Base-by-base conservation (phyloP, 2,329 filamentous ascomycete genomes). In the Neonectria coccinea region DNA sequence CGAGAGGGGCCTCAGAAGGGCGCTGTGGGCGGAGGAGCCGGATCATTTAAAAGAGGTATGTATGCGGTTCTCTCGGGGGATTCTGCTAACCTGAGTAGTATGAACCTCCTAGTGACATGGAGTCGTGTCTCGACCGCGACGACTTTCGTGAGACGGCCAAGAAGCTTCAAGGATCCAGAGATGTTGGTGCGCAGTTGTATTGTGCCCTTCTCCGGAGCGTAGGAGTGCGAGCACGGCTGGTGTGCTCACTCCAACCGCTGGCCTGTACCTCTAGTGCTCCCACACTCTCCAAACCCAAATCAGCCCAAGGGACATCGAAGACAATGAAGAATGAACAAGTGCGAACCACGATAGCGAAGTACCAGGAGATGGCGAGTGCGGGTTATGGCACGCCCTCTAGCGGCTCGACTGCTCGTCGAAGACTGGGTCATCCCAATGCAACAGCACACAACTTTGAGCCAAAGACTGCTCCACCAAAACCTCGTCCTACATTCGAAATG, bases 221-320 rank as follows among this genome's bases (percentile, higher is more conserved):
- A n/a, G 94, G 93, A 3, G 88, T 98, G 7, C 89, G 93, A 67
- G 85, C 92, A 5, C 87, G 96, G 12, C 84, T 99, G 5, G 92
- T 98, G 0, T 97, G 94, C 77, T 99, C 96, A 5, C 81, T 99
- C 4, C 96, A 99, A 70, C 88, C 91, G 1, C 83, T 99, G 1
- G 85, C 92, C 0, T 94, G 94, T 70, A 82, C 84, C 2, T 85
- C 84, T 5, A 79, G 81, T 0, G 85, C 82, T 0, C 86, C 86
- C 2, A 78, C 80, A 0, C 77, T 88, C 65, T 79, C 81, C 0
- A 84, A 82, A 36, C 76, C 80, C 6, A 80, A 70, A 20, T 70
- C 67, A 14, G 68, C 58, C 5, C 78, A 77, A 56, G 71, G 71
- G 1, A 67, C 67, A 31, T 71, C 68, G 22, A 81, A 78, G 31